Conservation (phyloP, 2,329 filamentous ascomycete species). For the Albifimbria verrucaria region DNA sequence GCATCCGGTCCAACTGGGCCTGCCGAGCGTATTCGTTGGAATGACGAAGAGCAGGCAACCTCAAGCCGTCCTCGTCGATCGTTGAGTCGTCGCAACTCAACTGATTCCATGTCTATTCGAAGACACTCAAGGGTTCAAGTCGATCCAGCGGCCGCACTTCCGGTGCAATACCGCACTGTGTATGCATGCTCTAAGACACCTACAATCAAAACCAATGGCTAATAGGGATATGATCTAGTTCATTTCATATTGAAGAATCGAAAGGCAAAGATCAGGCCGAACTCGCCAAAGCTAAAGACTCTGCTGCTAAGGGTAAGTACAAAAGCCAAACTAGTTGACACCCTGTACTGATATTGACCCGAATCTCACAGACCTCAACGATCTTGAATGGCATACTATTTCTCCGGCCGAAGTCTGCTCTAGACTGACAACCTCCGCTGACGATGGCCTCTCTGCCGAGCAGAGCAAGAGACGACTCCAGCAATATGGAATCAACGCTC, state of each 20-base stretch:
- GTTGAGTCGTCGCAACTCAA: constrained; percentile 22
- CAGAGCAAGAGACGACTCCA: constrained; percentile 52
- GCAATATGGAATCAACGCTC: constrained; percentile 65
- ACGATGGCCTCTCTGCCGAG: constrained; percentile 56
- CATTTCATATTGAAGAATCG: constrained; percentile 54
- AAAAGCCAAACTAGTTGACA: neutral
- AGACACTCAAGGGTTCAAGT: constrained; percentile 26
- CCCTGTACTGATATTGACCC: neutral
- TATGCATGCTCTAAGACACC: constrained; percentile 27
- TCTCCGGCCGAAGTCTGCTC: constrained; percentile 54
- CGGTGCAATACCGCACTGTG: constrained; percentile 54
- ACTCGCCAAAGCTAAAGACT: constrained; percentile 36
- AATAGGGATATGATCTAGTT: no score
- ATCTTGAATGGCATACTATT: constrained; percentile 67
- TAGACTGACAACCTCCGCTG: constrained; percentile 54
- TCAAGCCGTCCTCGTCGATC: constrained; percentile 14
- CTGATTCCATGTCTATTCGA: constrained; percentile 38
- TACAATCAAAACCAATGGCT: neutral
- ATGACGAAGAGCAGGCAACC: constrained; percentile 30
- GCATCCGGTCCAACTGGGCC: neutral
- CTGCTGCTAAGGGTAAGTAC: constrained; percentile 39
- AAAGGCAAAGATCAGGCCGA: constrained; percentile 42
- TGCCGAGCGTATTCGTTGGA: constrained; percentile 31
- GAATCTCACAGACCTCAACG: constrained; percentile 48
- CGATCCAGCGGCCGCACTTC: constrained; percentile 30